Base-by-base conservation (phyloP, 1,284 basidiomycete genomes). In the Naganishia sp. region DNA sequence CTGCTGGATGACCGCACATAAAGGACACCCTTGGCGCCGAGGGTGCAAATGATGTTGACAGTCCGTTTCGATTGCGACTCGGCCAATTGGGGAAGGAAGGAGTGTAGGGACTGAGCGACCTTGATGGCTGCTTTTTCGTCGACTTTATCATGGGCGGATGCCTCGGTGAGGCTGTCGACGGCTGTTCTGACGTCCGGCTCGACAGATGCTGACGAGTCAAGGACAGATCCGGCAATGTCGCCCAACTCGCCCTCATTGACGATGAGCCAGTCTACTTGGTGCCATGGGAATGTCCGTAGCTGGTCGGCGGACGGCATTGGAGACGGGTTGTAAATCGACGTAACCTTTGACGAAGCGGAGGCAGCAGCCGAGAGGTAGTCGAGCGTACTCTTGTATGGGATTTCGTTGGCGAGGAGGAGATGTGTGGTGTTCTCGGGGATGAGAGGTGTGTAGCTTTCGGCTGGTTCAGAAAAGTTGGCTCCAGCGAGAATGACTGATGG, bases 371-470 rank as follows among this genome's bases (percentile, higher is more conserved):
- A 57, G 57, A 83, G 75, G 69, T 82, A 82, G 3, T 78, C 71
- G 16, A 77, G 65, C 6, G 84, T 85, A 6, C 79, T 77, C 0
- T 70, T 57, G 15, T 84, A 75, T 0, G 83, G 83, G 59, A 86
- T 84, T 73, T 86, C 84, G 71, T 86, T 85, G 68, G 85, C 84
- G 1, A 85, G 73, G n/a, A 84, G 75, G 6, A 85, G 74, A 70
- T 84, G 82, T 18, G 82, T 78, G 1, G 54, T 64, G 2, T 25
- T 9, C 2, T 23, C n/a, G 63, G 56, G 48, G 23, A 69, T 60
- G 9, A 69, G 49, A 3, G 71, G 56, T 28, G 72, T 64, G 61
- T 64, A 64, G 18, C 63, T 36, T 33, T 68, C 25, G n/a, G 52
- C 16, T 2, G 72, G 68, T 4, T 71, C 28, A 52, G 70, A 43